Percentiles rank a stretch among this genome's conserved stretches.
Conservation (phyloP, 2,329 filamentous ascomycete species). For the Diaporthe sp. region DNA sequence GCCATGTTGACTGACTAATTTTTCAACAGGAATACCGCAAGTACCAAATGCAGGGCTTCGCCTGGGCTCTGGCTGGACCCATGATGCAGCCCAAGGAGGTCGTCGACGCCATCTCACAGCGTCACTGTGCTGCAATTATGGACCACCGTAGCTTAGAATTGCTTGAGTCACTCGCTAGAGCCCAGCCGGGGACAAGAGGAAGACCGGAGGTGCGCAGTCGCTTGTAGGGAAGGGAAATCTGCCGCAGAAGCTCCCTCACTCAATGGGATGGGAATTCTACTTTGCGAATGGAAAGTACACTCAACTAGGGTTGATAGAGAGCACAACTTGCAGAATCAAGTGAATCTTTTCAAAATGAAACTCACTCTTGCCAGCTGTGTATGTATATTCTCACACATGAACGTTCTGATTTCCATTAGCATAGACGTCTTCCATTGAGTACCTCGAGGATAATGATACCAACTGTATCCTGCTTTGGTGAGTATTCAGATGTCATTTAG, state of each 20-base stretch:
- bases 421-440: background rate
- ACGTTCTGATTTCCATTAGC: too few relatives aligned
- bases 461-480: background rate
- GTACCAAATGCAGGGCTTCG: conserved; percentile 51
- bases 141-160: conserved; percentile 53
- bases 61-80: conserved; percentile 53
- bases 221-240: background rate
- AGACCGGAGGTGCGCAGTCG: conserved; percentile 10
- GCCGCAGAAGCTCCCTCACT: background rate
- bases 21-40: conserved; percentile 49
- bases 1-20: background rate
- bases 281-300: background rate
- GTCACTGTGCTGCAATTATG: conserved; percentile 51
- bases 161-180: conserved; percentile 44
- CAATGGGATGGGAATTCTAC: too few relatives aligned
- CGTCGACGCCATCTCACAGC: conserved; percentile 51
- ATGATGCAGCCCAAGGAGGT: conserved; percentile 53
- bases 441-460: background rate
- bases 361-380: background rate
- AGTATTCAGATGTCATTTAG: background rate
- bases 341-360: background rate
- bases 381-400: background rate
- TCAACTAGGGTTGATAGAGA: background rate
- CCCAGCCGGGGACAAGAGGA: background rate
- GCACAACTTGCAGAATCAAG: background rate